Percentiles rank a stretch among this genome's conserved stretches.
Evolutionary conservation across 495 filamentous ascomycete genomes (phyloP).

Genomic region (Lasiosphaeria hispida): DNA sequence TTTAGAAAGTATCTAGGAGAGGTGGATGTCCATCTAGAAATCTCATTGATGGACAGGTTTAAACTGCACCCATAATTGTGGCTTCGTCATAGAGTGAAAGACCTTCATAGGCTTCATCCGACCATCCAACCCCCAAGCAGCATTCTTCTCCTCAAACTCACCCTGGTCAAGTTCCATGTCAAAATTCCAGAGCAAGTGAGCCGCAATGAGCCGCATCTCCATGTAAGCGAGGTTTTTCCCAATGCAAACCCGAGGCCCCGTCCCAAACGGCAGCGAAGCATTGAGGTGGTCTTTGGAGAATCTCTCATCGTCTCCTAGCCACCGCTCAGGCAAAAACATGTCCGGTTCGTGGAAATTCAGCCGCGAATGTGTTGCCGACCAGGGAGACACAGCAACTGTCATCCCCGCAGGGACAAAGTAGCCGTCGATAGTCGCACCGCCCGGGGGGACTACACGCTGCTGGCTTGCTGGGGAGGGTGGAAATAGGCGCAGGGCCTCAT

Average conservation of each 20-base stretch:
- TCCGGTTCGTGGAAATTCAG: slow-evolving; percentile 35
- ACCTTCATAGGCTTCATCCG: no score
- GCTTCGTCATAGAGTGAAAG: no score
- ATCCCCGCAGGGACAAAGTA: slow-evolving; percentile 17
- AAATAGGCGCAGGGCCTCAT: slow-evolving; percentile 15
- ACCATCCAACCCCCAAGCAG: no score
- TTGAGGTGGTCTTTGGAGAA: slow-evolving; percentile 11
- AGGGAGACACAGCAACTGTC: slow-evolving; percentile 25
- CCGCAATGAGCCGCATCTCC: slow-evolving; percentile 10
- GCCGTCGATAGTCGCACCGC: slow-evolving; percentile 19
- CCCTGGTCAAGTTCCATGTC: slow-evolving; percentile 7
- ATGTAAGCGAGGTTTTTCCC: slow-evolving; percentile 44
- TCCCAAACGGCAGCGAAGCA: slow-evolving; percentile 39
- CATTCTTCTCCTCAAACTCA: no score
- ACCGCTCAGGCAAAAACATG: slow-evolving; percentile 46
- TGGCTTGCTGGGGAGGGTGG: slow-evolving; percentile 14
- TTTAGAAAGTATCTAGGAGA: no score
- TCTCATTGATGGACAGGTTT: no score
- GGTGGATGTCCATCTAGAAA: no score
- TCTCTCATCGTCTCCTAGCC: slow-evolving; percentile 38
- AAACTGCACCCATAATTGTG: no score
- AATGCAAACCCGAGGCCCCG: slow-evolving; percentile 46
- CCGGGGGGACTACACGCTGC: slow-evolving; percentile 11
- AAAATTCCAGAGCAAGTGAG: slow-evolving; percentile 12
- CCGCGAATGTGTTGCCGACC: slow-evolving; percentile 15